Base-by-base conservation (phyloP, 2,329 filamentous ascomycete species). In the Colletotrichum spaethianum region DNA sequence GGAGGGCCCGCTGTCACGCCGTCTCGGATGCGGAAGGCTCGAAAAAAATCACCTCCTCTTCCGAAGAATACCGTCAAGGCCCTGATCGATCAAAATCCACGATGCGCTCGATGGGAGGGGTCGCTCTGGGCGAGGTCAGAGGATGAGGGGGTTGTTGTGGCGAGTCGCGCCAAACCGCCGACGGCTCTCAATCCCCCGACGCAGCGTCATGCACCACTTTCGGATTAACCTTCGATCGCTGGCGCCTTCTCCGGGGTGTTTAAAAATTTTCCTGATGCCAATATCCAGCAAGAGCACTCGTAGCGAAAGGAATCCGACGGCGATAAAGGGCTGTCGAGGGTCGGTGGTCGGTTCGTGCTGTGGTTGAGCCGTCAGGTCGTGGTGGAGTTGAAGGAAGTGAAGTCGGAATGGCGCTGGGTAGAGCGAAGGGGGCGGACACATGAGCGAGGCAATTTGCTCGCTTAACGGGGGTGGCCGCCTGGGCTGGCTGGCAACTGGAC, bases 161-260 rank as follows among this genome's bases (percentile, higher is more conserved):
- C 79, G 77, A 81, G 79, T 79, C 78, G 80, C 81, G 80, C 79
- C 78, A 80, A 78, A 79, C 77, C 76, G 79, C 79, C 79, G 81
- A 81, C 80, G 80, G 78, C 76, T 80, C 78, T 78, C 78, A 74
- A 79, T 74, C 74, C 74, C 78, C 78, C 75, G 78, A 76, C 76
- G 75, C 77, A 78, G 77, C 79, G 78, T 77, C 81, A 82, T 82
- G 77, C 79, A 82, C 74, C 74, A 63, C 69, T 69, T 20, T 61
- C 48, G 59, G 69, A 66, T 71, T 28, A 46, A 59, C 53, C 38
- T 65, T 72, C 52, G 53, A 50, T 69, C 70, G 65, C 48, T 31
- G 59, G 50, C 46, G 66, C 40, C 42, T 70, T 55, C 44, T 62
- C 53, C 18, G 31, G 61, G 60, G 36, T 26, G 23, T 26, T n/a